These are phyloP conservation scores for Luzula sylvatica DNA, from an alignment of 176 grass and related monocot genomes.

Conservation along the genomic window DNA sequence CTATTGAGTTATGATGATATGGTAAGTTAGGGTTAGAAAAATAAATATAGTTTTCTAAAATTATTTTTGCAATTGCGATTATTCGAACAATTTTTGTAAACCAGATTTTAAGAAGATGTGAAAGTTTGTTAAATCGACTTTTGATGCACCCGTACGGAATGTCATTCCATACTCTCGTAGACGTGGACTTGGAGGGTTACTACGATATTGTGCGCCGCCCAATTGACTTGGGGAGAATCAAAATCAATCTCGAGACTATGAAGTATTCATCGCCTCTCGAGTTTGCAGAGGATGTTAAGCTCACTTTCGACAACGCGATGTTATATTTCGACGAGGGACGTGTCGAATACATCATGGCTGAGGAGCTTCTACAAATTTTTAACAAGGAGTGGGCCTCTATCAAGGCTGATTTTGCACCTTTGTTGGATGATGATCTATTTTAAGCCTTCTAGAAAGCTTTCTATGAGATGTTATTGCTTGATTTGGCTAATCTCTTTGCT, in stretches of 20 bases:
- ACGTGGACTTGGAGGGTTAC: slow-evolving; percentile 7
- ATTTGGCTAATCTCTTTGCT: too few species aligned
- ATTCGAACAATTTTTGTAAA: not conserved
- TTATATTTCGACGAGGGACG: not conserved
- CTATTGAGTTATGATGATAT: not conserved
- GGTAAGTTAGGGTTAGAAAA: not conserved
- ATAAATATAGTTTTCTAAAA: too few species aligned
- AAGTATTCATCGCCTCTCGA: slow-evolving; percentile 10
- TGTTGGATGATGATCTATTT: not conserved
- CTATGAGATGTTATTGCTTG: too few species aligned
- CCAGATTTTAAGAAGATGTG: slow-evolving; percentile 14
- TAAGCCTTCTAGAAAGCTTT: too few species aligned
- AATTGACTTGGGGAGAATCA: slow-evolving; percentile 27
- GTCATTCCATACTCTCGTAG: slow-evolving; percentile 20
- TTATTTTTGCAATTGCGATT: too few species aligned
- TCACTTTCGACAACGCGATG: slow-evolving; percentile 23
- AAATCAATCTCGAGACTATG: not conserved
- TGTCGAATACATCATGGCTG: slow-evolving; percentile 13
- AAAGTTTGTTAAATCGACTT: not conserved
- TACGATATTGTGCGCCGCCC: slow-evolving; percentile 5
- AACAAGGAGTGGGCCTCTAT: slow-evolving; percentile 6
- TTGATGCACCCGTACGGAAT: slow-evolving; percentile 16
- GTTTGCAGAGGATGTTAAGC: slow-evolving; percentile 21
- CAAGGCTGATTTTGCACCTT: slow-evolving; percentile 11
- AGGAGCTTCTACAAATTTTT: slow-evolving; percentile 19